phyloP scores from a whole-genome alignment of 139 green algal species.

The Eudorina sp. region DNA sequence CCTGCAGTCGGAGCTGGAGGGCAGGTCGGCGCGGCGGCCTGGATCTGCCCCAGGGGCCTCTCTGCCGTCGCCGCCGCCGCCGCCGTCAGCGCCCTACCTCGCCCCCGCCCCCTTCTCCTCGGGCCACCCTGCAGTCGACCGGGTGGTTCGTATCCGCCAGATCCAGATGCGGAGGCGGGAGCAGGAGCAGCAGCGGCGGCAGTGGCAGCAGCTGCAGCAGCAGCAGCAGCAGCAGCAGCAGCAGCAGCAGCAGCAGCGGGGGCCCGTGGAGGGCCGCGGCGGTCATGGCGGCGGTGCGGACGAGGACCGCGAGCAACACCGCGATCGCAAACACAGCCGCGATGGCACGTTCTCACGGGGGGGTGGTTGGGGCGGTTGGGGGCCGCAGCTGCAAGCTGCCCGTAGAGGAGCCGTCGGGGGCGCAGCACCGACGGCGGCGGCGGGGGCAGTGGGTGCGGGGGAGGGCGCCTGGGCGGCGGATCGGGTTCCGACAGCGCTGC shows the following conservation, averaged over 20 bases:
- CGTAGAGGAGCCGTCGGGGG: no score
- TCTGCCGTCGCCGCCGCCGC: not conserved
- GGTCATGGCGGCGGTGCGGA: no score
- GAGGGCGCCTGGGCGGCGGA: not conserved
- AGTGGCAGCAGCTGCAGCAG: not conserved
- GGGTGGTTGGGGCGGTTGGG: no score
- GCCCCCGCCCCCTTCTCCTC: not conserved
- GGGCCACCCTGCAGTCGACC: constrained; percentile 10
- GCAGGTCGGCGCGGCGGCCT: not conserved
- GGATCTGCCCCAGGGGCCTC: not conserved
- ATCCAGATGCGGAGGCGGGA: constrained; percentile 7
- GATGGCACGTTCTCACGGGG: no score
- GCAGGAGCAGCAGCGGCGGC: not conserved
- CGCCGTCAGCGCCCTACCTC: not conserved
- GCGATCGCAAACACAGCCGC: no score
- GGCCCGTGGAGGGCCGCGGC: no score
- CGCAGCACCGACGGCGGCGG: not conserved
- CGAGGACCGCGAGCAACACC: no score
- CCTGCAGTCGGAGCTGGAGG: not conserved
- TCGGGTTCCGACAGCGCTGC: not conserved
- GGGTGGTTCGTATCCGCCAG: constrained; percentile 26
- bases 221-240: not conserved
- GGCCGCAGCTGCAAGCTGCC: not conserved
- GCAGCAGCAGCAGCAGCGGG: not conserved
- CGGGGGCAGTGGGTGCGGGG: not conserved